Percentiles rank a stretch among this genome's conserved stretches.
phyloP scores from a whole-genome alignment of 148 eudicot genomes.

The Pouteria glomerata region DNA sequence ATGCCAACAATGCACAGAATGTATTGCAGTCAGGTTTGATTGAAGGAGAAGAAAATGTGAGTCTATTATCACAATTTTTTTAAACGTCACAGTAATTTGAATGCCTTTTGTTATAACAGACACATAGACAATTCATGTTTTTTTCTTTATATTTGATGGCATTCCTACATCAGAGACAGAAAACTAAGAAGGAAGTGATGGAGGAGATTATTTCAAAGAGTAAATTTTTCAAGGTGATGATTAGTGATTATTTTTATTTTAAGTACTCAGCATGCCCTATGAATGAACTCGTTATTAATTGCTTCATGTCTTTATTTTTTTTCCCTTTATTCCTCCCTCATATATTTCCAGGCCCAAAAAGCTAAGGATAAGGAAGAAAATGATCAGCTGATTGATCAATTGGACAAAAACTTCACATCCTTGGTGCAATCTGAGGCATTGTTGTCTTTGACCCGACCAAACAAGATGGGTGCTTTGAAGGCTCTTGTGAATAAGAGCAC shows the following conservation, averaged over 20 bases:
- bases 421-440: constrained; percentile 66
- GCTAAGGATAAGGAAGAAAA: constrained; percentile 92
- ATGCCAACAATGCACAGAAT: constrained; percentile 18
- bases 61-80: constrained; percentile 13
- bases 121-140: background rate
- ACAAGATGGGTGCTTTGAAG: constrained; percentile 65
- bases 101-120: background rate
- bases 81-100: background rate
- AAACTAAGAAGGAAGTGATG: constrained; percentile 87
- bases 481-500: constrained; percentile 57
- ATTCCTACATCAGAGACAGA: constrained; percentile 56
- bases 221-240: constrained; percentile 74
- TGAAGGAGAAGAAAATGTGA: constrained; percentile 63
- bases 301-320: background rate
- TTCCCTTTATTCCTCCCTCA: background rate
- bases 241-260: constrained; percentile 4
- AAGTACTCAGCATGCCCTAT: background rate
- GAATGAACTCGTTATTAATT: background rate
- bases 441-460: constrained; percentile 63
- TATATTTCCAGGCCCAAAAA: constrained; percentile 57
- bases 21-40: constrained; percentile 17
- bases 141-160: background rate
- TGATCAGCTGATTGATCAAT: constrained; percentile 53
- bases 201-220: constrained; percentile 80
- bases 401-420: constrained; percentile 79